phyloP scores from a whole-genome alignment of 805 yeast species.

The Pachysolen tannophilus region DNA sequence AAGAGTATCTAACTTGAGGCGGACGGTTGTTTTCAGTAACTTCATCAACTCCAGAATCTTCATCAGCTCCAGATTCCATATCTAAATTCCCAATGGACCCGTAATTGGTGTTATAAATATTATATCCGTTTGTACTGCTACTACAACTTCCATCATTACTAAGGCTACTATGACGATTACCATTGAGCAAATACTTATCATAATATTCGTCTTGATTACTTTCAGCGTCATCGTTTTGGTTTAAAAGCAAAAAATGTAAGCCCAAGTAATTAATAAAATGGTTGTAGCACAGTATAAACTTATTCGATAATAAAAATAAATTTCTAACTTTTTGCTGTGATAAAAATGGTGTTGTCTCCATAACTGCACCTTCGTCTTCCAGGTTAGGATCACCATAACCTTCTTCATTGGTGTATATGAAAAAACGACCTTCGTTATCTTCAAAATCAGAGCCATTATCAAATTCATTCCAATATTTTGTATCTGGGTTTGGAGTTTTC shows the following conservation, averaged over 20 bases:
- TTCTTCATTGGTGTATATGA: slow-evolving; percentile 26
- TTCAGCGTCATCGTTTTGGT: slow-evolving; percentile 9
- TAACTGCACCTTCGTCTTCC: too few relatives aligned
- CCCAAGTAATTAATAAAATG: neutral
- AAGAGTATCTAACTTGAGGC: neutral
- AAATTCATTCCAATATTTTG: slow-evolving; percentile 57
- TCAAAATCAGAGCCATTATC: slow-evolving; percentile 53
- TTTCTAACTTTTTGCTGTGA: slow-evolving; percentile 16
- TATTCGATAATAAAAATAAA: slow-evolving; percentile 17
- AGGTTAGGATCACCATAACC: slow-evolving; percentile 18
- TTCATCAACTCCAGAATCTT: too few relatives aligned
- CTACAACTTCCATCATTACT: slow-evolving; percentile 1
- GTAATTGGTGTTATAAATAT: neutral
- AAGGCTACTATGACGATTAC: neutral
- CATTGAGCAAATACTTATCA: too few relatives aligned
- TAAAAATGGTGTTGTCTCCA: slow-evolving; percentile 15
- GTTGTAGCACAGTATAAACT: slow-evolving; percentile 8
- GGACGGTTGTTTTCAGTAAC: neutral
- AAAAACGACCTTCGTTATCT: slow-evolving; percentile 28
- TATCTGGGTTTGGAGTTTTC: slow-evolving; percentile 10
- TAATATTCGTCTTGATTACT: neutral
- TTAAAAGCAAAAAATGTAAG: too few relatives aligned
- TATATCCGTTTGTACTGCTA: neutral
- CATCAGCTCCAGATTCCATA: too few relatives aligned
- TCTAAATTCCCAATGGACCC: neutral